Conservation (phyloP, 2,329 filamentous ascomycete genomes). For the Alternaria novae-zelandiae region DNA sequence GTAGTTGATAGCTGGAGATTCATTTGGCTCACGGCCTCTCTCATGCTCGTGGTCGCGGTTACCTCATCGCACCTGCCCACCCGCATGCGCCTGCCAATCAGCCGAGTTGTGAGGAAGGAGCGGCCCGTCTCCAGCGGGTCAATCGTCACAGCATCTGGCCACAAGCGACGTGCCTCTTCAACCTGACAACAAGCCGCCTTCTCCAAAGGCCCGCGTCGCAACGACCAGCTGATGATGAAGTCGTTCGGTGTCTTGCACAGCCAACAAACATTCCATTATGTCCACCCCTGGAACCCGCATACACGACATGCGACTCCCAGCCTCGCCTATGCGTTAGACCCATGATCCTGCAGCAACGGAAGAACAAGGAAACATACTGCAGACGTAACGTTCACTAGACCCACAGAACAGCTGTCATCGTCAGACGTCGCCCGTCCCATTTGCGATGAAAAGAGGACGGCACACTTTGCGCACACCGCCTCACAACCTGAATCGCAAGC, state of each 20-base stretch:
- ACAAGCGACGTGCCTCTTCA: neutral
- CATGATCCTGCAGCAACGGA: neutral
- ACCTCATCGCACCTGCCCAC: constrained; percentile 16
- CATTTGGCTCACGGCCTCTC: constrained; percentile 1
- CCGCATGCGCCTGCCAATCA: constrained; percentile 19
- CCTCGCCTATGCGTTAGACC: constrained; percentile 9
- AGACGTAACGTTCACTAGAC: neutral
- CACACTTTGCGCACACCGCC: constrained; percentile 1
- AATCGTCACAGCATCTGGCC: constrained; percentile 7
- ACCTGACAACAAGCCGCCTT: neutral
- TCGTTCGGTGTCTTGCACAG: neutral
- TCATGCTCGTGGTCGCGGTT: constrained; percentile 7
- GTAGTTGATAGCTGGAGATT: neutral
- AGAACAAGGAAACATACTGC: neutral
- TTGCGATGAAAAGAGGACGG: neutral
- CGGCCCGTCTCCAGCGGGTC: constrained; percentile 15
- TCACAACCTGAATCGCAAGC: neutral
- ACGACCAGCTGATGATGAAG: neutral
- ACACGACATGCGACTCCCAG: constrained; percentile 5
- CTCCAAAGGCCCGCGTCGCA: neutral
- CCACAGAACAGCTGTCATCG: neutral
- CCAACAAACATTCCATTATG: constrained; percentile 3
- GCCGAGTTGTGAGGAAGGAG: constrained; percentile 9
- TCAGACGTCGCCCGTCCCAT: neutral
- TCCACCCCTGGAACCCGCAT: constrained; percentile 17